Conservation (phyloP, 2,329 filamentous ascomycete genomes). For the Hypoxylon sp. region DNA sequence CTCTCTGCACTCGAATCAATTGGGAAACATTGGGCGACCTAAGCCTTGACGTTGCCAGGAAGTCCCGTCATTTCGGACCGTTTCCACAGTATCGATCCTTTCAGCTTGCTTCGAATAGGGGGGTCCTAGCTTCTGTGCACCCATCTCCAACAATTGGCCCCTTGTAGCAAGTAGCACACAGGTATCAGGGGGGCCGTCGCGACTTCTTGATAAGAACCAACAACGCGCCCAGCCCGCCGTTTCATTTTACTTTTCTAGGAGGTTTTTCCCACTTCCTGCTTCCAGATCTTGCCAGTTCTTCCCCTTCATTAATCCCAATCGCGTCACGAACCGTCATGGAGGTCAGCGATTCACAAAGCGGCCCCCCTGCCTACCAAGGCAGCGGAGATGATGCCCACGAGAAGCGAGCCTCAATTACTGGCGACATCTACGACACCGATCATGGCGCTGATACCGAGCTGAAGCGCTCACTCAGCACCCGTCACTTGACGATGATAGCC, state of each 20-base stretch:
- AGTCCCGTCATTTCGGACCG: conserved; percentile 6
- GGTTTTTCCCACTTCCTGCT: not conserved
- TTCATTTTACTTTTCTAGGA: not conserved
- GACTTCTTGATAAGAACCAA: conserved; percentile 17
- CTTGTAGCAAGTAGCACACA: conserved; percentile 7
- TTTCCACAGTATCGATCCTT: conserved; percentile 1
- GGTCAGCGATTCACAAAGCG: not conserved
- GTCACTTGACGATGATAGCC: conserved; percentile 70
- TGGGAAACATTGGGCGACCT: not conserved
- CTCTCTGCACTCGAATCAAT: not conserved
- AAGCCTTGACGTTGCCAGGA: not conserved
- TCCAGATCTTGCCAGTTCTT: not conserved
- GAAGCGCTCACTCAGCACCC: conserved; percentile 58
- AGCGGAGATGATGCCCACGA: conserved; percentile 48
- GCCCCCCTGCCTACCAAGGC: conserved; percentile 54
- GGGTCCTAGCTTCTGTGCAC: not conserved
- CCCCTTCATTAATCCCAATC: not conserved
- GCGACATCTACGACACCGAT: conserved; percentile 29
- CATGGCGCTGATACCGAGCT: conserved; percentile 54
- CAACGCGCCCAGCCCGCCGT: not conserved
- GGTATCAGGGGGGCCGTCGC: not conserved
- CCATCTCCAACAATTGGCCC: not conserved
- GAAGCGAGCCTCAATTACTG: conserved; percentile 45
- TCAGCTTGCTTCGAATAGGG: conserved; percentile 18
- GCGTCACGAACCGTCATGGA: conserved; percentile 30